phyloP scores from a whole-genome alignment of 2,329 filamentous ascomycete genomes.

The Cryphonectria japonica region DNA sequence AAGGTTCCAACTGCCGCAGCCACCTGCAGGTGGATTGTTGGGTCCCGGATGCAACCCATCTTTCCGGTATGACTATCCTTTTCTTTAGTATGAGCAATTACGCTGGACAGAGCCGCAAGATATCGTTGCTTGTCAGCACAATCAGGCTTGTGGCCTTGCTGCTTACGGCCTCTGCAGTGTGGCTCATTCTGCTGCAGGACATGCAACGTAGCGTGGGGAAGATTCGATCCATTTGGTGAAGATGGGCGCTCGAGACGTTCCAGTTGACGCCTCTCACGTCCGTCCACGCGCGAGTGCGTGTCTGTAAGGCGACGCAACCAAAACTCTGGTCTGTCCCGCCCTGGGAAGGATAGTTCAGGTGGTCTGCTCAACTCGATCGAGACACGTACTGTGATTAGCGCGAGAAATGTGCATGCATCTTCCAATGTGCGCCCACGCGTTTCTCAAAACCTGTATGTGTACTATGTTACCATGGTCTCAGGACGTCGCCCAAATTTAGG shows the following conservation, averaged over 20 bases:
- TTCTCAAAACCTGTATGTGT: background rate
- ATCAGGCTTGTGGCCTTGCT: background rate
- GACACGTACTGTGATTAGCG: background rate
- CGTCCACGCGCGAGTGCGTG: background rate
- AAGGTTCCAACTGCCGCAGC: background rate
- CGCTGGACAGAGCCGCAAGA: conserved; percentile 10
- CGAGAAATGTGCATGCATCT: background rate
- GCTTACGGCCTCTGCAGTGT: background rate
- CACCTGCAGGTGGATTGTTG: background rate
- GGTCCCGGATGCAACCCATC: background rate
- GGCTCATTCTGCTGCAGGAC: background rate
- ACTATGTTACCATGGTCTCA: background rate
- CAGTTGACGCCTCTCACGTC: background rate
- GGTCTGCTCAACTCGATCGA: background rate
- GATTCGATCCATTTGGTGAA: background rate
- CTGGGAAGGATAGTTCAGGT: background rate
- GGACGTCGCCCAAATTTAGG: background rate
- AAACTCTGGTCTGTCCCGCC: background rate
- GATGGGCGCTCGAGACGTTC: background rate
- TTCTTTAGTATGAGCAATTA: background rate
- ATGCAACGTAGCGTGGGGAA: background rate
- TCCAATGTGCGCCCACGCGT: background rate
- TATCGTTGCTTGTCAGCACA: conserved; percentile 6
- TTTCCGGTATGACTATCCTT: background rate
- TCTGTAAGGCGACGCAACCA: background rate